These are phyloP conservation scores for Tylopilus sp. DNA, from an alignment of 768 basidiomycete genomes.

Conservation along the genomic window DNA sequence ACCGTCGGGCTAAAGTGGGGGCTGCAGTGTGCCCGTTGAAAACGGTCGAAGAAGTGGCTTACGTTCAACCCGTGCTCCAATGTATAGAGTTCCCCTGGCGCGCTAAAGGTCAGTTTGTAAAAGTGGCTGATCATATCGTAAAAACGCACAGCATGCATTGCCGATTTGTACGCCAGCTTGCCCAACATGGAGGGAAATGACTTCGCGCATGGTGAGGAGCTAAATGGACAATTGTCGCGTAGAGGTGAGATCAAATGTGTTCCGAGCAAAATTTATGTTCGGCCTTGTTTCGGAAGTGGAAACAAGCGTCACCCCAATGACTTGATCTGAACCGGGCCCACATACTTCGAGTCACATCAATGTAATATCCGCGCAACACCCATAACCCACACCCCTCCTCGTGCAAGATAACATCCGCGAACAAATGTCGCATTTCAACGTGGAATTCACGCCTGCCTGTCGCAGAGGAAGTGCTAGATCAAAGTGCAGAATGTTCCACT, in stretches of 20 bases:
- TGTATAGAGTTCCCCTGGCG: constrained; percentile 93
- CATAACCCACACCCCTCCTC: no score
- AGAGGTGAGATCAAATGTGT: not conserved
- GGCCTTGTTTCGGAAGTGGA: constrained; percentile 27
- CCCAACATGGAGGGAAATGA: constrained; percentile 94
- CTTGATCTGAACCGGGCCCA: constrained; percentile 1
- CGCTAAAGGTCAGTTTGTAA: constrained; percentile 10
- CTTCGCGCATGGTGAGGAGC: constrained; percentile 69
- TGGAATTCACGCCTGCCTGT: no score
- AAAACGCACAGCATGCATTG: constrained; percentile 88
- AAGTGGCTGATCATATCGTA: constrained; percentile 1
- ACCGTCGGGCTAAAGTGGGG: constrained; percentile 73
- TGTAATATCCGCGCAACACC: no score
- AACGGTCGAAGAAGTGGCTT: constrained; percentile 31
- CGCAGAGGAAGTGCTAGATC: no score
- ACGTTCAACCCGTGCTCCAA: constrained; percentile 96
- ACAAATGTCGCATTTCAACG: no score
- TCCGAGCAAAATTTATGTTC: constrained; percentile 13
- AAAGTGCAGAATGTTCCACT: no score
- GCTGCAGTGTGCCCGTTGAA: constrained; percentile 13
- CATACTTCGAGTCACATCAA: no score
- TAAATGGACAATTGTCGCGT: constrained; percentile 9
- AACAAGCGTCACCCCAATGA: not conserved
- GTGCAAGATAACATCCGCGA: no score
- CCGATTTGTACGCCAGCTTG: constrained; percentile 95